Conservation (phyloP, 2,329 filamentous ascomycete genomes). For the Cordyceps cateniannulata region DNA sequence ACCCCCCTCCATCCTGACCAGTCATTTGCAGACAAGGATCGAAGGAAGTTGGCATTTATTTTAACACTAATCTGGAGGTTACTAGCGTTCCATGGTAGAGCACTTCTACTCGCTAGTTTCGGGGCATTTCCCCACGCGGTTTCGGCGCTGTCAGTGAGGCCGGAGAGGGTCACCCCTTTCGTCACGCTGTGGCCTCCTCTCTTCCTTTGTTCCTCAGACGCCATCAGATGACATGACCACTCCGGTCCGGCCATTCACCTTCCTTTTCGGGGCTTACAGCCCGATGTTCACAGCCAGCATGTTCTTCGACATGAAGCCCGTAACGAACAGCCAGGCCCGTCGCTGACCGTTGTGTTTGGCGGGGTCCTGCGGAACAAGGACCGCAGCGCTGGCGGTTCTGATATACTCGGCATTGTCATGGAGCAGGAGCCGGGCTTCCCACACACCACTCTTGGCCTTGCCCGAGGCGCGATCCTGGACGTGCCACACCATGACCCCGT, state of each 20-base stretch:
- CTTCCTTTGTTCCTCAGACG: background rate
- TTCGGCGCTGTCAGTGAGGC: no score
- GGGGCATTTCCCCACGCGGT: no score
- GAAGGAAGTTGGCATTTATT: background rate
- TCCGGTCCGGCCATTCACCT: slow-evolving; percentile 1
- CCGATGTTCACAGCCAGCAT: slow-evolving; percentile 48
- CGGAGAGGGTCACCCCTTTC: no score
- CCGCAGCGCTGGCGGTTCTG: slow-evolving; percentile 42
- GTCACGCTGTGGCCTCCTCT: no score
- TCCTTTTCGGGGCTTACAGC: slow-evolving; percentile 31
- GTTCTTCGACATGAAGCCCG: slow-evolving; percentile 45
- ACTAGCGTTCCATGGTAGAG: background rate
- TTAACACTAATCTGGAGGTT: background rate
- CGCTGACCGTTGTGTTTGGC: slow-evolving; percentile 34
- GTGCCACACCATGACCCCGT: slow-evolving; percentile 43
- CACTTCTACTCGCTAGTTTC: background rate
- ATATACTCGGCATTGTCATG: slow-evolving; percentile 49
- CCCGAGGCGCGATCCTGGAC: slow-evolving; percentile 11
- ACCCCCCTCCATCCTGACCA: background rate
- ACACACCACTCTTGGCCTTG: slow-evolving; percentile 19
- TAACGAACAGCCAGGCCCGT: slow-evolving; percentile 51
- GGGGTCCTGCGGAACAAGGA: slow-evolving; percentile 48
- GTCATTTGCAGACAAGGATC: background rate
- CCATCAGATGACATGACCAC: slow-evolving; percentile 1
- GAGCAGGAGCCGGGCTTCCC: slow-evolving; percentile 45